A percentile compares a stretch with the other conserved stretches of the same genome.
Conservation (phyloP, 164 flowering plant species). For the Amborella trichopoda region DNA sequence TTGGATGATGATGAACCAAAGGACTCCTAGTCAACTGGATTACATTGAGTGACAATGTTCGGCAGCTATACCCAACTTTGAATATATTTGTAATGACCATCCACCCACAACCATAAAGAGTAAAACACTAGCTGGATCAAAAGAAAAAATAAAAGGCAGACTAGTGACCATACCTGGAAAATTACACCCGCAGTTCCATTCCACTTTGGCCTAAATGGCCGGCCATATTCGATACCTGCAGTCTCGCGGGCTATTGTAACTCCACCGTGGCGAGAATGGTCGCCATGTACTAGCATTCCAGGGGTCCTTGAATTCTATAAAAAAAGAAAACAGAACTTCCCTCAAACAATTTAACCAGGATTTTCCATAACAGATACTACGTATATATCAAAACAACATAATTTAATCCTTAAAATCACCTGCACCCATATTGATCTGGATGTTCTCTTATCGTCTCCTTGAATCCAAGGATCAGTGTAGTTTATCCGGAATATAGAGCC, state of each 20-base stretch:
- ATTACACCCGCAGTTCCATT: constrained; percentile 84
- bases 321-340: constrained; percentile 1
- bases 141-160: no score
- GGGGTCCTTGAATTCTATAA: constrained; percentile 89
- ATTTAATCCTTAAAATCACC: constrained; percentile 23
- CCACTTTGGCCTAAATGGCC: constrained; percentile 93
- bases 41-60: no score
- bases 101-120: no score
- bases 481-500: constrained; percentile 86
- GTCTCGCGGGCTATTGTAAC: constrained; percentile 78
- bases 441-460: constrained; percentile 96
- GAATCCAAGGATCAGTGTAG: constrained; percentile 97
- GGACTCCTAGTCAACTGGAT: no score
- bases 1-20: no score
- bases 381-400: neutral
- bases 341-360: no score
- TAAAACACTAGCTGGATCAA: no score
- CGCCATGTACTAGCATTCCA: constrained; percentile 81
- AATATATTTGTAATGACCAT: no score
- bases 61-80: no score
- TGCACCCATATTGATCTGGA: constrained; percentile 87
- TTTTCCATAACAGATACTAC: neutral
- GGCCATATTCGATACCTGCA: constrained; percentile 82
- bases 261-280: constrained; percentile 46
- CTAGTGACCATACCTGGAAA: constrained; percentile 70